These are phyloP conservation scores for Lactarius indigo DNA, from an alignment of 768 basidiomycete genomes.

Conservation along the genomic window DNA sequence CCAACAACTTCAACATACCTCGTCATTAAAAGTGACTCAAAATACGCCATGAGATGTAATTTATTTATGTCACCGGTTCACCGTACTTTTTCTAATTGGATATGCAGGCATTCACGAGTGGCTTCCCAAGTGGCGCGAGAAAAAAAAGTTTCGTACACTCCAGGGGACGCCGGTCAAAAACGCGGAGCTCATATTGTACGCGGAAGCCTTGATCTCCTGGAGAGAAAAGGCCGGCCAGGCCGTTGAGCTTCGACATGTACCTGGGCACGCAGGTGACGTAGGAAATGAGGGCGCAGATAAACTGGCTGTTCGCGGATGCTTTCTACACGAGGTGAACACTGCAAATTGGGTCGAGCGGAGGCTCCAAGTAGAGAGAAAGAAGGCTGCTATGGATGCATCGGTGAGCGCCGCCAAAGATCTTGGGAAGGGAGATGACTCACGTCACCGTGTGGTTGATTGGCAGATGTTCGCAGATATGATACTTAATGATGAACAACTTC, in stretches of 20 bases:
- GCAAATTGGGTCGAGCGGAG: constrained; percentile 51
- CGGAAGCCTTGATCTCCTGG: constrained; percentile 55
- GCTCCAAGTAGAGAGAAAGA: not conserved
- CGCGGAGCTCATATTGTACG: constrained; percentile 61
- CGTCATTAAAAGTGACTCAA: constrained; percentile 81
- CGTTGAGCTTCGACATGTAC: constrained; percentile 66
- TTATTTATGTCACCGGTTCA: not conserved
- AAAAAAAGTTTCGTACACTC: constrained; percentile 47
- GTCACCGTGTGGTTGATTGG: not conserved
- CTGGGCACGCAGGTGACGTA: constrained; percentile 68
- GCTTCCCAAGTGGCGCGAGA: constrained; percentile 66
- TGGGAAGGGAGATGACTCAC: not conserved
- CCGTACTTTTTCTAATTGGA: constrained; percentile 18
- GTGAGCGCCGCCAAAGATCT: not conserved
- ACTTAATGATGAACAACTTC: constrained; percentile 10
- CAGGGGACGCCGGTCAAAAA: constrained; percentile 68
- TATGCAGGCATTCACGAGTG: constrained; percentile 63
- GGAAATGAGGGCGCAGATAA: constrained; percentile 89
- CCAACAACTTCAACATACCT: constrained; percentile 54
- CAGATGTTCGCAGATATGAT: constrained; percentile 21
- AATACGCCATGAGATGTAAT: constrained; percentile 78
- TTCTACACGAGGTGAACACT: constrained; percentile 41
- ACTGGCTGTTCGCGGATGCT: constrained; percentile 60
- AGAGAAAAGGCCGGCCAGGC: constrained; percentile 50
- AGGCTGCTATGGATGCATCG: not conserved